Base-by-base conservation (phyloP, 225 moss, liverwort and hornwort genomes). In the Straminergon stramineum region DNA sequence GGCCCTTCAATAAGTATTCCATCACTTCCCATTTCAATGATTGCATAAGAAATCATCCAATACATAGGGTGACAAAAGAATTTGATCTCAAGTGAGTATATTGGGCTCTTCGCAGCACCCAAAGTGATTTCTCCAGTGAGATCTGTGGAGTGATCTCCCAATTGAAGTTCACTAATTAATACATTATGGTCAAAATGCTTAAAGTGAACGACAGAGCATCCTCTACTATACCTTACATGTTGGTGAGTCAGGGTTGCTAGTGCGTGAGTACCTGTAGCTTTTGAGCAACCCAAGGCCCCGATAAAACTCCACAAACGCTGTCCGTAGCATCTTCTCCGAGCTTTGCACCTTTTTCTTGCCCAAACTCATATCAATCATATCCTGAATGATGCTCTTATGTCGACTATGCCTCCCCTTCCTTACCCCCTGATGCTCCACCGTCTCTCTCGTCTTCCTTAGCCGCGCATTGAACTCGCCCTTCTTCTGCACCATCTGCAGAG, bases 201-300 rank as follows among this genome's bases (percentile, higher is more conserved):
- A 4, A n/a, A 58, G 27, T n/a, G 57, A 79, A 39, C 17, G 27
- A 27, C 39, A n/a, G 79, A 79, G 58, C 58, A 58, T 79, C 79
- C 39, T 79, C 79, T 57, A 23, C 78, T 15, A 35, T 55, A 21
- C 24, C 35, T 55, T 56, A 37, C 15, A 15, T n/a, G 10, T 78
- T 78, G 78, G 37, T 16, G 37, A 31, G 22, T 41, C 39, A 30
- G 34, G 45, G n/a, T 39, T 52, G 57, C 79, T 18, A 13, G 41
- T 11, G 79, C 71, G 24, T 15, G 15, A 41, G 75, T 79, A 95
- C 96, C 96, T 96, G 95, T 96, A 99, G 95, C 97, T 97, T 89
- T 96, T 99, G 83, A 97, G 93, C 86, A 99, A 89, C 30, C 94
- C 94, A 32, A 99, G 93, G 51, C 97, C 98, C 39, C 97, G 96